Conservation (phyloP, 345 rosid genomes). For the Hypericum androsaemum region DNA sequence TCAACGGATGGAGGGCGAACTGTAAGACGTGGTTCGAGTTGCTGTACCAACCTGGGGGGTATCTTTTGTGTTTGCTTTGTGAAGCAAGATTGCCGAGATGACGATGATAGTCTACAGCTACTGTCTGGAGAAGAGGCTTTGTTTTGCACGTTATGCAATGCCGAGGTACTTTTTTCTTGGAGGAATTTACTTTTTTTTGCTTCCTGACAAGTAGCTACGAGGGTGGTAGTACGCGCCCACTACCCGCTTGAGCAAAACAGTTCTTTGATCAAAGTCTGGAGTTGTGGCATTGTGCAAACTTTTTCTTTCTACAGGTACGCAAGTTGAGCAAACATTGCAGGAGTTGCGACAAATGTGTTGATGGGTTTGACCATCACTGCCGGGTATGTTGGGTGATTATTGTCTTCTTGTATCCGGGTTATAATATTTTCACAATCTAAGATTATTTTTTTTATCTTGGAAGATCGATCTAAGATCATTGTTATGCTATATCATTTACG, state of each 20-base stretch:
- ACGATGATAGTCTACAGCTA: slow-evolving; percentile 34
- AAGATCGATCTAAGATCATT: background rate
- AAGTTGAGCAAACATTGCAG: slow-evolving; percentile 96
- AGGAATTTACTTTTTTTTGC: background rate
- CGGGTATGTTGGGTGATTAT: slow-evolving; percentile 42
- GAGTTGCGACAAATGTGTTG: slow-evolving; percentile 90
- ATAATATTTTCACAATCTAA: too few species aligned
- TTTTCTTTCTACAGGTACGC: slow-evolving; percentile 43
- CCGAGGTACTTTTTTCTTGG: slow-evolving; percentile 38
- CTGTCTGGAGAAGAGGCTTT: slow-evolving; percentile 59
- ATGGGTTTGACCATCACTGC: slow-evolving; percentile 98
- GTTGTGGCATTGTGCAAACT: background rate
- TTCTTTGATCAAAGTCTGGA: background rate
- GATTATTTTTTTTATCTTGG: too few species aligned
- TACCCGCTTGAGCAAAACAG: background rate
- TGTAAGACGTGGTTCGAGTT: slow-evolving; percentile 33
- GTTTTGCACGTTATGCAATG: slow-evolving; percentile 89
- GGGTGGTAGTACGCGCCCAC: background rate
- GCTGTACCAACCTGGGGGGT: slow-evolving; percentile 36
- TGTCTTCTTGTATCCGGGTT: slow-evolving; percentile 8
- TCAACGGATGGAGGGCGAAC: slow-evolving; percentile 31
- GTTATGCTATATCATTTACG: background rate
- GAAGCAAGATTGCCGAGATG: slow-evolving; percentile 61
- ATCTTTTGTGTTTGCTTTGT: slow-evolving; percentile 58
- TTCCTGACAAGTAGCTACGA: background rate